phyloP scores from a whole-genome alignment of 345 rosid genomes.

The Eucalyptus regnans region DNA sequence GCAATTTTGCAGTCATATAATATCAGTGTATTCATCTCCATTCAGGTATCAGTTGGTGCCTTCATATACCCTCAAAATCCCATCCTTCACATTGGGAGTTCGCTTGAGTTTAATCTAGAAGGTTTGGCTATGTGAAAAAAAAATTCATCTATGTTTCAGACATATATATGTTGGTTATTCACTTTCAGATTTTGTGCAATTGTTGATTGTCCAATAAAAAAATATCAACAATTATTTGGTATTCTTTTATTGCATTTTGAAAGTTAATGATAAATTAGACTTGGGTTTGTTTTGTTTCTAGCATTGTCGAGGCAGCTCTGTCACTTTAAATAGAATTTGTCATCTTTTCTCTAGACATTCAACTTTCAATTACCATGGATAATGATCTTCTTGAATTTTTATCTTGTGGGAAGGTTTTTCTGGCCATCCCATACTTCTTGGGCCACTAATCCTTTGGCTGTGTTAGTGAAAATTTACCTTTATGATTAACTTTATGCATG shows the following conservation, averaged over 20 bases:
- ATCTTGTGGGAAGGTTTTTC: neutral
- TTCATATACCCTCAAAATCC: conserved; percentile 65
- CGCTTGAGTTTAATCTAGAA: conserved; percentile 41
- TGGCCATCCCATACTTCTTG: neutral
- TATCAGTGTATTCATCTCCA: neutral
- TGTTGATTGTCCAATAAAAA: neutral
- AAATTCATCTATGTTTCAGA: neutral
- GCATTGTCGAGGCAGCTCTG: neutral
- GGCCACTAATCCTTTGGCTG: neutral
- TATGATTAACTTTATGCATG: neutral
- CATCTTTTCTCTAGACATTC: neutral
- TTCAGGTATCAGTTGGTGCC: conserved; percentile 87
- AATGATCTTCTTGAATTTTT: neutral
- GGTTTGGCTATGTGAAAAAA: conserved; percentile 20
- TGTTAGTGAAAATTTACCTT: neutral
- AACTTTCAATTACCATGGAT: neutral
- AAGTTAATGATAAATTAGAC: neutral
- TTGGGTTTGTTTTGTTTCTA: neutral
- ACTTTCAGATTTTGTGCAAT: neutral
- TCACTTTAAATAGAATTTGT: neutral
- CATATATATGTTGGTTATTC: neutral
- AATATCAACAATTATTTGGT: neutral
- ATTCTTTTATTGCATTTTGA: neutral
- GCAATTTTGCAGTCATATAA: neutral
- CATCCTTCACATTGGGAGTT: conserved; percentile 39